These are phyloP conservation scores for Plantago rigida DNA, from an alignment of 305 asterid species.

Conservation along the genomic window DNA sequence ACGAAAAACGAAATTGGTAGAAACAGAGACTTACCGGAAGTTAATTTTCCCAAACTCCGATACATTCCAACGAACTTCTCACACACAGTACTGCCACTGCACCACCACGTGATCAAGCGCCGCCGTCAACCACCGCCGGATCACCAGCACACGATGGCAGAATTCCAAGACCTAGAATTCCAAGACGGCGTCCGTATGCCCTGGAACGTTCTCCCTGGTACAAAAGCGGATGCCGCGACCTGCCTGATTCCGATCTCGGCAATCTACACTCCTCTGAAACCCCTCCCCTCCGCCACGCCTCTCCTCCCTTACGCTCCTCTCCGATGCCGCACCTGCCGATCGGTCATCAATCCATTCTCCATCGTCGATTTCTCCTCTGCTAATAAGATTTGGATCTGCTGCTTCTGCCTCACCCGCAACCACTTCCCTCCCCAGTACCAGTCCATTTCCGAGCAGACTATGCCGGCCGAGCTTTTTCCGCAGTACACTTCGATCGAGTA, in stretches of 20 bases:
- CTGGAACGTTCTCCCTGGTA: conserved; percentile 55
- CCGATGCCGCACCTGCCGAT: conserved; percentile 91
- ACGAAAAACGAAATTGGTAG: too few relatives aligned
- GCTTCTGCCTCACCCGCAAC: conserved; percentile 78
- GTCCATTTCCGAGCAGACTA: conserved; percentile 64
- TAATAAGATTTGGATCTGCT: conserved; percentile 88
- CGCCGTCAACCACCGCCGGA: too few relatives aligned
- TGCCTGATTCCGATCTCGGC: conserved; percentile 55
- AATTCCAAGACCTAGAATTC: conserved; percentile 38
- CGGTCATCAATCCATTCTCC: conserved; percentile 81
- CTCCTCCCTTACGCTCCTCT: conserved; percentile 73
- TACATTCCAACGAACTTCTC: too few relatives aligned
- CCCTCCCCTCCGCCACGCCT: conserved; percentile 57
- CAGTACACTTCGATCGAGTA: conserved; percentile 87
- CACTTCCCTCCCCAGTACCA: conserved; percentile 85
- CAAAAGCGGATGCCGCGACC: conserved; percentile 54
- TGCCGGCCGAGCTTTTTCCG: conserved; percentile 94
- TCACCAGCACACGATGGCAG: conserved; percentile 28
- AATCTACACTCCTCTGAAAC: conserved; percentile 59
- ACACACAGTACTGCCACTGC: too few relatives aligned
- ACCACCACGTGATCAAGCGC: too few relatives aligned
- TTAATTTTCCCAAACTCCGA: too few relatives aligned
- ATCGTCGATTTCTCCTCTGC: conserved; percentile 77
- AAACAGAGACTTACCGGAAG: too few relatives aligned
- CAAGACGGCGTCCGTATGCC: conserved; percentile 56